phyloP scores from a whole-genome alignment of 768 basidiomycete genomes.

The Rhizopogon roseolus region DNA sequence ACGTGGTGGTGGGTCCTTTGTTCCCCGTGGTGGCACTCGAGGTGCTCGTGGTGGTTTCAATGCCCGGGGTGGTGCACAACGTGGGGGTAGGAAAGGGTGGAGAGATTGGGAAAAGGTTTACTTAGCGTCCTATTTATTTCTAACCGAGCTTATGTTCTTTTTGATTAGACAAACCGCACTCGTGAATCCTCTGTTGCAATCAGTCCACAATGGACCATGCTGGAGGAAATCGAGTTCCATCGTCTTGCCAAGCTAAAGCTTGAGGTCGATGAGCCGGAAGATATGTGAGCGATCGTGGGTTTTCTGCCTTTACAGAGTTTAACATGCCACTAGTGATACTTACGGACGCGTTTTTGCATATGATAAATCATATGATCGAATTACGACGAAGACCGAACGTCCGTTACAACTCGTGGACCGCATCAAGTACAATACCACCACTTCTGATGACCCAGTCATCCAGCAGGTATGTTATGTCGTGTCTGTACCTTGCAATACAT shows the following conservation, averaged over 20 bases:
- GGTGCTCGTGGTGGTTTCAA: conserved; percentile 41
- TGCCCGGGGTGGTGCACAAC: conserved; percentile 38
- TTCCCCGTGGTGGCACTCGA: conserved; percentile 37
- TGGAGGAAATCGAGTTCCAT: conserved; percentile 97
- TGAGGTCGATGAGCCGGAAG: conserved; percentile 90
- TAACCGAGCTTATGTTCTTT: conserved; percentile 6
- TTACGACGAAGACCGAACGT: conserved; percentile 89
- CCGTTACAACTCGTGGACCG: conserved; percentile 91
- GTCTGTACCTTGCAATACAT: conserved; percentile 3
- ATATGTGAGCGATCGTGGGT: conserved; percentile 56
- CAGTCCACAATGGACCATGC: conserved; percentile 86
- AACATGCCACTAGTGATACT: conserved; percentile 47
- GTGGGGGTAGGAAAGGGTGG: conserved; percentile 63
- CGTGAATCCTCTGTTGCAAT: conserved; percentile 94
- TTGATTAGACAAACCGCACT: conserved; percentile 63
- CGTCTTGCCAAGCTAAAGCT: conserved; percentile 86
- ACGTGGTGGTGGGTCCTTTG: conserved; percentile 31
- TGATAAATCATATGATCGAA: conserved; percentile 92
- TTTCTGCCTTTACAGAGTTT: neutral
- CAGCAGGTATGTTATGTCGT: conserved; percentile 57
- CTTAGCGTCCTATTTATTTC: neutral
- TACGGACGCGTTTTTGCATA: conserved; percentile 91
- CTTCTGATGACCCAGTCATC: conserved; percentile 96
- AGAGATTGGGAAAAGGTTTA: conserved; percentile 91
- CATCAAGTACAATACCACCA: conserved; percentile 95